phyloP scores from a whole-genome alignment of 129 eudicot species.

The Pittosporum tobira region DNA sequence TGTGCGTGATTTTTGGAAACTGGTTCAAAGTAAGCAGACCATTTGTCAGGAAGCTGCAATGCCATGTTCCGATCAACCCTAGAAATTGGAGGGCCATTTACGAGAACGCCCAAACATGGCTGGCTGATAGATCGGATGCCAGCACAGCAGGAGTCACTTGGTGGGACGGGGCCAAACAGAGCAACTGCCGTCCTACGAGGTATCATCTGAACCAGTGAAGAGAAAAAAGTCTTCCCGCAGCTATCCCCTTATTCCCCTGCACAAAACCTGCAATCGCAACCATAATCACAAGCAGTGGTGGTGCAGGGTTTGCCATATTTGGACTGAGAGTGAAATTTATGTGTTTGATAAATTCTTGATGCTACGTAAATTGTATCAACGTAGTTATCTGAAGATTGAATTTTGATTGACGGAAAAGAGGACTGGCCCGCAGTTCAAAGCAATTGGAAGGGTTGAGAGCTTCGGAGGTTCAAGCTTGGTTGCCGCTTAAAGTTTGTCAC shows the following conservation, averaged over 20 bases:
- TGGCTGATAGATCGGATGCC: slow-evolving; percentile 65
- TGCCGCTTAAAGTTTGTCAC: too few relatives aligned
- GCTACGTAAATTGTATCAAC: too few relatives aligned
- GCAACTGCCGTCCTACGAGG: slow-evolving; percentile 75
- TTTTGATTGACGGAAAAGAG: too few relatives aligned
- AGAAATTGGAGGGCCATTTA: slow-evolving; percentile 83
- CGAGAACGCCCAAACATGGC: slow-evolving; percentile 74
- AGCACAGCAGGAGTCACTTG: slow-evolving; percentile 65
- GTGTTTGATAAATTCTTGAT: too few relatives aligned
- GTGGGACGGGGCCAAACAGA: slow-evolving; percentile 67
- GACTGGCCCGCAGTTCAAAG: too few relatives aligned
- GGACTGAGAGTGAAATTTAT: too few relatives aligned
- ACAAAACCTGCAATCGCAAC: slow-evolving; percentile 21
- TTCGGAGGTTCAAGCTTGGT: too few relatives aligned
- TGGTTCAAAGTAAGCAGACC: slow-evolving; percentile 68
- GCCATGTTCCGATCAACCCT: slow-evolving; percentile 88
- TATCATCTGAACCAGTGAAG: slow-evolving; percentile 78
- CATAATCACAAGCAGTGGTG: slow-evolving; percentile 31
- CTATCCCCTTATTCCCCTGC: slow-evolving; percentile 33
- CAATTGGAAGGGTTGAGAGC: too few relatives aligned
- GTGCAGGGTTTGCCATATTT: too few relatives aligned
- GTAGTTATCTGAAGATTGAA: too few relatives aligned
- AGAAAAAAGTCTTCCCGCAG: slow-evolving; percentile 67
- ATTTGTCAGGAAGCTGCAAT: slow-evolving; percentile 80
- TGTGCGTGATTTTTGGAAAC: too few relatives aligned